A percentile compares a stretch with the other conserved stretches of the same genome.
Conservation (phyloP, 768 basidiomycete species). For the Mycena latifolia region DNA sequence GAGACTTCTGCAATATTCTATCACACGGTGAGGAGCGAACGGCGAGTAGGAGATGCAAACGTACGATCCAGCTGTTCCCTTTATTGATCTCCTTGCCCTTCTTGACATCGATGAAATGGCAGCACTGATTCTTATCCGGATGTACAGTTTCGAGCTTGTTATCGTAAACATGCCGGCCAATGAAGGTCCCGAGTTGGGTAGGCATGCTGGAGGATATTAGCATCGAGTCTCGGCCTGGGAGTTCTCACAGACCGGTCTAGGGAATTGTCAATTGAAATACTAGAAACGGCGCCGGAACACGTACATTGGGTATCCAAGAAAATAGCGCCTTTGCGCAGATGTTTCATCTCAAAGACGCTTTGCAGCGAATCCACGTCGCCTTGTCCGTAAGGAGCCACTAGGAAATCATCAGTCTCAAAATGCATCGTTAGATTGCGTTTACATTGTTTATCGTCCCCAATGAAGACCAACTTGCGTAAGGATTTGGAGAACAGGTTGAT, state of each 20-base stretch:
- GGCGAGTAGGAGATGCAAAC: not conserved
- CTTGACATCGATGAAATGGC: slow-evolving; percentile 68
- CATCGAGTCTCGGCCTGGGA: not conserved
- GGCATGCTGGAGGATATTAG: slow-evolving; percentile 57
- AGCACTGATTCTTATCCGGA: slow-evolving; percentile 51
- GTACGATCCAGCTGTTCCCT: slow-evolving; percentile 55
- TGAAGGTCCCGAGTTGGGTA: slow-evolving; percentile 62
- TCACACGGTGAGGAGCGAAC: not conserved
- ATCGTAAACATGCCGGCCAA: slow-evolving; percentile 67
- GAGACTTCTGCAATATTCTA: slow-evolving; percentile 69
- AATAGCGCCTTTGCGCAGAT: slow-evolving; percentile 50
- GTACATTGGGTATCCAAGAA: slow-evolving; percentile 69
- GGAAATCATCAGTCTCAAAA: slow-evolving; percentile 23
- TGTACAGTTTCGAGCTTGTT: slow-evolving; percentile 63
- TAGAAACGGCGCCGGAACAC: slow-evolving; percentile 30
- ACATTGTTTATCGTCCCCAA: slow-evolving; percentile 59
- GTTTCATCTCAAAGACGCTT: slow-evolving; percentile 65
- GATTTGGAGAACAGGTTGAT: slow-evolving; percentile 47
- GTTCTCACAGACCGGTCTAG: slow-evolving; percentile 28
- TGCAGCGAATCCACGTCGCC: slow-evolving; percentile 55
- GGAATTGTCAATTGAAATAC: not conserved
- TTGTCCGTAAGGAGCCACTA: slow-evolving; percentile 69
- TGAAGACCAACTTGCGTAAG: slow-evolving; percentile 60
- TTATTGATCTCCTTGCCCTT: slow-evolving; percentile 46
- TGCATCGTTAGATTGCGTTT: not conserved